Base-by-base conservation (phyloP, 1,284 basidiomycete genomes). In the Retiboletus flavoniger region DNA sequence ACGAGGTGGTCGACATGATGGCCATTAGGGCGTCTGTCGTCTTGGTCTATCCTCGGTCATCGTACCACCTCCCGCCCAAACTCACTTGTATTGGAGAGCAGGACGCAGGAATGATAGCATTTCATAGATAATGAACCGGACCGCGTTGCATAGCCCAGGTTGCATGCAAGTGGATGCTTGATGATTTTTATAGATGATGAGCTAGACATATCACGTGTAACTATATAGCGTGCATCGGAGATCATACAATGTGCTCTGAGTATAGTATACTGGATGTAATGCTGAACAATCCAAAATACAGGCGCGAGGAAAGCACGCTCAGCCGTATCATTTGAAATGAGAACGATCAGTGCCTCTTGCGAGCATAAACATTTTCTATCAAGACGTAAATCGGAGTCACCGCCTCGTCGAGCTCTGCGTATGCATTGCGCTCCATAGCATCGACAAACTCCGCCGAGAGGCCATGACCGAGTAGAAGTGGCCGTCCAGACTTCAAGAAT, bases 401-500 rank as follows among this genome's bases (percentile, higher is more conserved):
- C 9, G 77, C 76, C n/a, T 80, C 77, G 13, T 71, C 65, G 24
- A 88, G 64, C 62, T 90, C 88, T 19, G 63, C 50, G 19, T 68
- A 68, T 10, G 81, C 78, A 26, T 79, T 77, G 4, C 53, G 56
- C 64, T 87, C 75, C 14, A 89, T 68, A 32, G 78, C 72, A 53
- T 83, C 72, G 19, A 88, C 75, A 17, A 82, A 61, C 9, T 71
- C 64, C 62, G 78, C 76, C 3, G 80, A 68, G 29, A 89, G 63
- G 7, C 85, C 88, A 59, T 75, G 79, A 14, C 81, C 78, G 7
- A 90, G 76, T 2, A 91, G 75, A 39, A 90, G 71, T 29, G 87
- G 84, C n/a, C 84, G 75, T 16, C 80, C 82, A 2, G 84, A 82
- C 52, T 75, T 75, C 42, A 90, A 60, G 62, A 89, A 89, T 11